Percentiles rank a stretch among this genome's conserved stretches.
Evolutionary conservation across 495 filamentous ascomycete species (phyloP).

Genomic region (Penicillium nucicola): DNA sequence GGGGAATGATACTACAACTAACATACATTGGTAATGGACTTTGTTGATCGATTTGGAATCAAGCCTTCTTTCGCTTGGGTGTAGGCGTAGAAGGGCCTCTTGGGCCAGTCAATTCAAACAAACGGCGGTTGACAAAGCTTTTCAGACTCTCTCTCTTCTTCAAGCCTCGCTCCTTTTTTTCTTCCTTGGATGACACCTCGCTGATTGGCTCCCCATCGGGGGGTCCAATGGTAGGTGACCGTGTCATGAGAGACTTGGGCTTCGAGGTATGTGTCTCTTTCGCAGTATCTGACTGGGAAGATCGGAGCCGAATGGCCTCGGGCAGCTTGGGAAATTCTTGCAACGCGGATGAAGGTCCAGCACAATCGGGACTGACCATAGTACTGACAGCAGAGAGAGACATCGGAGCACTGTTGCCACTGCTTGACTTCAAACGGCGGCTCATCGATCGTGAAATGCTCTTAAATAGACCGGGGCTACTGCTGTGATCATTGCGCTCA

Average conservation of each 20-base stretch:
- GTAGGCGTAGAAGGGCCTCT: not conserved
- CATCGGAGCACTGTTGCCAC: slow-evolving; percentile 24
- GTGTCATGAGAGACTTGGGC: not conserved
- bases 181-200: slow-evolving; percentile 2
- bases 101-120: slow-evolving; percentile 1
- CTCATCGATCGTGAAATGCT: slow-evolving; percentile 36
- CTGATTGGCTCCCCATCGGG: not conserved
- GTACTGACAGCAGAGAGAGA: slow-evolving; percentile 15
- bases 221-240: not conserved
- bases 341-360: not conserved
- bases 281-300: not conserved
- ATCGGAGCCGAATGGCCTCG: not conserved
- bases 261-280: not conserved
- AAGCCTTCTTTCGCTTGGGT: not conserved
- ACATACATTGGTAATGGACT: not conserved
- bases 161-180: not conserved
- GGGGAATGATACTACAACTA: too few relatives aligned
- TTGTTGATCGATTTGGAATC: not conserved
- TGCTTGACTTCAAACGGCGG: slow-evolving; percentile 32
- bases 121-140: slow-evolving; percentile 19
- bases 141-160: slow-evolving; percentile 17
- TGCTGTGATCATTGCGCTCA: slow-evolving; percentile 39
- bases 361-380: not conserved
- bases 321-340: slow-evolving; percentile 14
- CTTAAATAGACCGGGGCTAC: slow-evolving; percentile 30